Evolutionary conservation across 495 filamentous ascomycete species (phyloP).

Genomic region (Neurospora sp.): DNA sequence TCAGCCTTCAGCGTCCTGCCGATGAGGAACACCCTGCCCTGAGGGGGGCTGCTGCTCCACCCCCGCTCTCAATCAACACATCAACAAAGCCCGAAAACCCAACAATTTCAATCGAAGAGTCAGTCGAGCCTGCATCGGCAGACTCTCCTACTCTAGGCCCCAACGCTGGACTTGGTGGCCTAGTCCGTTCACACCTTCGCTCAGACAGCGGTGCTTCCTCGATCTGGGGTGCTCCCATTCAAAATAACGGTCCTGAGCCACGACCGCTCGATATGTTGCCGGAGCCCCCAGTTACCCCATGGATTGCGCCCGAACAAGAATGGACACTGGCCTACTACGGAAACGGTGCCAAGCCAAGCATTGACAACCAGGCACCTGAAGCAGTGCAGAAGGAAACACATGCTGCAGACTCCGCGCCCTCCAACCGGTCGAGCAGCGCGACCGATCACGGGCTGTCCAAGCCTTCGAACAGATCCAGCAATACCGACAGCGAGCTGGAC

Average conservation of each 20-base stretch:
- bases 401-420: background rate
- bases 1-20: slow-evolving; percentile 28
- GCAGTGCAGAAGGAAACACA: slow-evolving; percentile 5
- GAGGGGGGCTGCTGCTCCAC: slow-evolving; percentile 26
- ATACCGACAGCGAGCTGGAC: slow-evolving; percentile 48
- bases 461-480: slow-evolving; percentile 21
- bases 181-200: slow-evolving; percentile 81
- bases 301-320: slow-evolving; percentile 42
- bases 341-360: slow-evolving; percentile 14
- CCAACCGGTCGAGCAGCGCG: background rate
- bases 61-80: slow-evolving; percentile 21
- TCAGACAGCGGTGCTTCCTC: slow-evolving; percentile 74
- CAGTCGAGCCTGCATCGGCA: slow-evolving; percentile 20
- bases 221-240: slow-evolving; percentile 42
- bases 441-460: slow-evolving; percentile 18
- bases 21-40: slow-evolving; percentile 39
- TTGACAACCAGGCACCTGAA: slow-evolving; percentile 6
- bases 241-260: slow-evolving; percentile 23
- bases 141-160: slow-evolving; percentile 82
- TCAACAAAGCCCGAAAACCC: slow-evolving; percentile 14
- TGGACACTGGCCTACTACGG: slow-evolving; percentile 29
- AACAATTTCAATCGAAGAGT: slow-evolving; percentile 13
- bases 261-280: slow-evolving; percentile 21
- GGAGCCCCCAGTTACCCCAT: slow-evolving; percentile 39
- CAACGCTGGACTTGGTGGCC: slow-evolving; percentile 58